Conservation (phyloP, 164 flowering plant genomes). For the Aristolochia contorta region DNA sequence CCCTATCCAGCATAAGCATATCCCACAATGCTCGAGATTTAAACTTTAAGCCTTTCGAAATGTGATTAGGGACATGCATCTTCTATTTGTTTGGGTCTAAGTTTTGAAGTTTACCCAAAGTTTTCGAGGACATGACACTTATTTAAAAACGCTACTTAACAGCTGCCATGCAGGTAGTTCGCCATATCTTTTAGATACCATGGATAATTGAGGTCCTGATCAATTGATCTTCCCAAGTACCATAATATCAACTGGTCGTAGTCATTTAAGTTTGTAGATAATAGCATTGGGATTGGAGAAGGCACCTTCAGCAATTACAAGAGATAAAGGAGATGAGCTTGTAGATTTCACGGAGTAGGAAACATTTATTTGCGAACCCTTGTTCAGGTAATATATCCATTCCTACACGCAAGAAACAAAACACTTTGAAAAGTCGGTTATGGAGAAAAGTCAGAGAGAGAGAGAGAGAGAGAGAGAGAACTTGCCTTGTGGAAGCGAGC, state of each 20-base stretch:
- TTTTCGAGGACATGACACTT: neutral
- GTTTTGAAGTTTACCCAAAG: no score
- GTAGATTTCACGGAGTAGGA: constrained; percentile 33
- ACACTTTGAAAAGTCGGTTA: neutral
- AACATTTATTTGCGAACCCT: constrained; percentile 41
- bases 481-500: constrained; percentile 35
- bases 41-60: no score
- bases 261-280: neutral
- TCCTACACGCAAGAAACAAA: constrained; percentile 33
- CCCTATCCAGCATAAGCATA: no score
- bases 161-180: no score
- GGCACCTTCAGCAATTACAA: constrained; percentile 49
- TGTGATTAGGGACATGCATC: no score
- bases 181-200: no score
- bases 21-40: no score
- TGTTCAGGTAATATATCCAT: constrained; percentile 47
- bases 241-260: neutral
- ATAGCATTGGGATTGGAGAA: constrained; percentile 1
- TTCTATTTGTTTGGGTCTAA: no score
- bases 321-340: constrained; percentile 27
- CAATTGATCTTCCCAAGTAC: no score
- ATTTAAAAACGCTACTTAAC: neutral
- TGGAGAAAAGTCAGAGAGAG: neutral
- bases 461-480: neutral
- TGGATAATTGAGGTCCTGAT: no score